phyloP scores from a whole-genome alignment of 2,329 filamentous ascomycete species.

The Xylariales sp. region DNA sequence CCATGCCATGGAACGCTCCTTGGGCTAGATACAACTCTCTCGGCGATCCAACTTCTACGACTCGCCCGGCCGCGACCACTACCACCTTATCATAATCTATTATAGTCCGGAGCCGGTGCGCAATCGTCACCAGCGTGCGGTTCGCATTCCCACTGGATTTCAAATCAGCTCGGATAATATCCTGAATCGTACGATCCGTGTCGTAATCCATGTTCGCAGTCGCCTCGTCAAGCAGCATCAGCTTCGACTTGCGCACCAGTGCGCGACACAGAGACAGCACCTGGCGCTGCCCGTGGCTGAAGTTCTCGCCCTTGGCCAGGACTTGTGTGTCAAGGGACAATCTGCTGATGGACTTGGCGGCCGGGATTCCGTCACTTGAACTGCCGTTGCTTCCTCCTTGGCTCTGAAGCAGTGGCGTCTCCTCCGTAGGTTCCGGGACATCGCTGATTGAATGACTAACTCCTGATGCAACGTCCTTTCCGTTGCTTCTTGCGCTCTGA shows the following conservation, averaged over 20 bases:
- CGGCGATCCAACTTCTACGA: slow-evolving; percentile 66
- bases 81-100: slow-evolving; percentile 72
- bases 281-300: slow-evolving; percentile 73
- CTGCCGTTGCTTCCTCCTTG: too few species aligned
- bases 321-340: too few species aligned
- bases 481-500: too few species aligned
- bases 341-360: too few species aligned
- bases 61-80: slow-evolving; percentile 63
- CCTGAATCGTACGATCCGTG: slow-evolving; percentile 70
- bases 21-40: slow-evolving; percentile 50
- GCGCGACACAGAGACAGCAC: slow-evolving; percentile 70
- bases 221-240: slow-evolving; percentile 78
- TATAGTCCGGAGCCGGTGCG: slow-evolving; percentile 71
- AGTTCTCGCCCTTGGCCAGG: slow-evolving; percentile 72
- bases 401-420: too few species aligned
- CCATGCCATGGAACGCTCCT: slow-evolving; percentile 56
- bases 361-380: too few species aligned
- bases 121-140: slow-evolving; percentile 71
- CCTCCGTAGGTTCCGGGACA: too few species aligned
- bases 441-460: too few species aligned
- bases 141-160: too few species aligned
- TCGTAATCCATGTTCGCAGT: slow-evolving; percentile 75
- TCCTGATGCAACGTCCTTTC: too few species aligned
- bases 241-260: slow-evolving; percentile 66
- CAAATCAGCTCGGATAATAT: slow-evolving; percentile 68